Evolutionary conservation across 768 basidiomycete species (phyloP).

Genomic region (Gloeostereum incarnatum): DNA sequence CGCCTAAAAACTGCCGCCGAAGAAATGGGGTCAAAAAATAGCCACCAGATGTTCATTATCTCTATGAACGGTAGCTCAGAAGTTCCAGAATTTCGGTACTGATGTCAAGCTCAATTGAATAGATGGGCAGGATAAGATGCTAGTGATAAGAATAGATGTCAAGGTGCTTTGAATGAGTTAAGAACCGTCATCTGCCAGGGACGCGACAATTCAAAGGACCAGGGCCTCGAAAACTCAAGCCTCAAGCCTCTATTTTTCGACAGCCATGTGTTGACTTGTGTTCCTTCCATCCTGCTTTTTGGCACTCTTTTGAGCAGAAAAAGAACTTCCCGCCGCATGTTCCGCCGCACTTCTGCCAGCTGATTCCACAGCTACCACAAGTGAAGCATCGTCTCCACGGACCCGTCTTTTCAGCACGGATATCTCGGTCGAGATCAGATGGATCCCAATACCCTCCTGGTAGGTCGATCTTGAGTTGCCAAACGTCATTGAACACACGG

Average conservation of each 20-base stretch:
- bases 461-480: conserved; percentile 16
- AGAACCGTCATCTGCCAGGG: no score
- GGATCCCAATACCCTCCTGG: conserved; percentile 16
- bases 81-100: no score
- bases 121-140: no score
- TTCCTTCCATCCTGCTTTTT: conserved; percentile 3
- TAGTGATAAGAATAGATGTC: no score
- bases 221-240: no score
- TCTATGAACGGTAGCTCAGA: no score
- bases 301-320: conserved; percentile 4
- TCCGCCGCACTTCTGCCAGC: conserved; percentile 17
- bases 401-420: conserved; percentile 13
- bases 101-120: no score
- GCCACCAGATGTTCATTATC: no score
- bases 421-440: conserved; percentile 15
- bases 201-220: no score
- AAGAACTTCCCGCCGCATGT: conserved; percentile 2
- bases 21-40: no score
- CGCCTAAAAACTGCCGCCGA: no score
- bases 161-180: no score
- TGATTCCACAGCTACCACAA: conserved; percentile 14
- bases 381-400: conserved; percentile 18
- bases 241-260: conserved; percentile 1
- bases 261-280: conserved; percentile 4
- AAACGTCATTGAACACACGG: conserved; percentile 16